Base-by-base conservation (phyloP, 345 rosid species). In the Rhizophora apiculata region DNA sequence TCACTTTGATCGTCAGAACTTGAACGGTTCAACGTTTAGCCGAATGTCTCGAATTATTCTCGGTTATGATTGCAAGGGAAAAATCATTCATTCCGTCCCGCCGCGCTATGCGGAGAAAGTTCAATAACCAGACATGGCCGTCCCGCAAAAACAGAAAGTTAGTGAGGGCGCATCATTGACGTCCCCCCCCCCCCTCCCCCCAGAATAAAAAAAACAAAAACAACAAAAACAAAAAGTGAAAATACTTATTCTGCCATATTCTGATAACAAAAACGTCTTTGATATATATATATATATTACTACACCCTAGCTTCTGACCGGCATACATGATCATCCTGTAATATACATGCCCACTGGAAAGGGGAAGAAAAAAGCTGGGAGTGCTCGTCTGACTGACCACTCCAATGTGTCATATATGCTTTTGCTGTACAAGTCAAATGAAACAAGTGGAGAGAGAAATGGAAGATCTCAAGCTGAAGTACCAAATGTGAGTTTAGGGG, bases 341-440 rank as follows among this genome's bases (percentile, higher is more conserved):
- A 53, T 57, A 43, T 73, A 26, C 74, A 72, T 8, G 26, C 63
- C n/a, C 66, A 53, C 39, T 6, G 20, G 27, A 39, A 37, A 53
- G 10, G 32, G 72, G 46, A 69, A 30, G 20, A 46, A 73, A 63
- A 58, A 53, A 39, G 36, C 58, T 51, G 31, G 62, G 49, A 24
- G 3, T 46, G 70, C 58, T 46, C 32, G 37, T 62, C 74, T 13
- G 53, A 62, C 53, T 51, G 37, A 24, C 8, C 21, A 16, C 22
- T 11, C 16, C 49, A 11, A 43, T 43, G 49, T 43, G 49, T 74
- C 60, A 65, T 72, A 70, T 29, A 74, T 52, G 20, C 51, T 43
- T 66, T 37, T 68, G 57, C 77, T 79, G 60, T 77, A 79, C 81
- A 78, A 24, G 68, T 64, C 39, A 22, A 72, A 56, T 21, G n/a